phyloP scores from a whole-genome alignment of 2,329 filamentous ascomycete species.

The Seiridium cupressi region DNA sequence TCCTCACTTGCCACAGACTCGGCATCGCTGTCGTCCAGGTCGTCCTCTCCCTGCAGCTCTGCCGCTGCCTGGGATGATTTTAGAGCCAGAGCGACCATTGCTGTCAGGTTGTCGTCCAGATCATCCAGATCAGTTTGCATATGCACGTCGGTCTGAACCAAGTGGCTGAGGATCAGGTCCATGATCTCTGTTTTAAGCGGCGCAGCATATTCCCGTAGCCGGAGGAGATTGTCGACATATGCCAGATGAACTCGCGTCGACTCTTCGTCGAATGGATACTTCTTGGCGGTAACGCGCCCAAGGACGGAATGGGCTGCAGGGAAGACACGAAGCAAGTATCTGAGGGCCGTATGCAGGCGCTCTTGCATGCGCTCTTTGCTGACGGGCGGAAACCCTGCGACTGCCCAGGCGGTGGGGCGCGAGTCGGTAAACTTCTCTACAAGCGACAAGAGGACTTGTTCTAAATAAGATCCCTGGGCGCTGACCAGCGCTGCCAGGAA shows the following conservation, averaged over 20 bases:
- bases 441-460: conserved; percentile 74
- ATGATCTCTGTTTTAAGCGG: conserved; percentile 78
- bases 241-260: conserved; percentile 75
- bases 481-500: conserved; percentile 74
- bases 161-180: conserved; percentile 76
- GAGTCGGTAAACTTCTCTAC: conserved; percentile 70
- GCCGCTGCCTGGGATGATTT: conserved; percentile 34
- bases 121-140: conserved; percentile 94
- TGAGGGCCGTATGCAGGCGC: conserved; percentile 73
- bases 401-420: conserved; percentile 42
- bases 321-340: conserved; percentile 75
- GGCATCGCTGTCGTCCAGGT: conserved; percentile 60
- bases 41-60: conserved; percentile 50
- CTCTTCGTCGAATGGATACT: conserved; percentile 77
- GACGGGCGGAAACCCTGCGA: conserved; percentile 57
- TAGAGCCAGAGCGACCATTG: conserved; percentile 63
- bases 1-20: conserved; percentile 73
- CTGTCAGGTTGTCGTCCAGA: conserved; percentile 81
- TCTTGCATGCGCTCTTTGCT: conserved; percentile 64
- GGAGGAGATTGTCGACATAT: conserved; percentile 85
- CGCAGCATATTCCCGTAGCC: conserved; percentile 73
- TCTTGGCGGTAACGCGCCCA: conserved; percentile 61
- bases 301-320: conserved; percentile 74
- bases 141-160: conserved; percentile 93
- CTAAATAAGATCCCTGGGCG: conserved; percentile 77